Evolutionary conservation across 2,329 filamentous ascomycete genomes (phyloP), one percentile per base, ranked within the genome.

Genomic region (Ophiocordyceps australis): DNA sequence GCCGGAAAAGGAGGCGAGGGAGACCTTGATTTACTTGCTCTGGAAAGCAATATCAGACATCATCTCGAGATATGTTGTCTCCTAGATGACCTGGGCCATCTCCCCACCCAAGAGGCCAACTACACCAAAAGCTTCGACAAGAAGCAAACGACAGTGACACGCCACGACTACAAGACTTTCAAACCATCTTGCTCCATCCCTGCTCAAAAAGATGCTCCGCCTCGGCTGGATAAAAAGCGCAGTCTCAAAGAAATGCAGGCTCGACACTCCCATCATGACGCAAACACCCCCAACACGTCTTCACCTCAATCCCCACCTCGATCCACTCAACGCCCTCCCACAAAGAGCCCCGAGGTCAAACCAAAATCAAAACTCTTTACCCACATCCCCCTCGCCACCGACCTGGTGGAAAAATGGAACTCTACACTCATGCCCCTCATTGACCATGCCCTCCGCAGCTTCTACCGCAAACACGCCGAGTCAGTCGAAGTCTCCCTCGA

Each of bases 401-500:
- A 72, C 9, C 57, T 71, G 3, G 54, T 82, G 3, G 69, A 79
- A 19, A 65, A 72, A 33, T 86, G 78, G 78, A 75, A 83, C 37
- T 59, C 57, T 2, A 62, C 62, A 3, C 50, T 82, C 29, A 78
- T 81, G 55, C 74, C 74, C 2, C 72, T 79, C 32, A 66, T 86
- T 32, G 78, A 81, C 42, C 59, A 68, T 12, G 67, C 79, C 2
- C 59, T 83, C 11, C 66, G 72, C 14, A 63, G 68, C 26, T 80
- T 79, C 31, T 73, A 83, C 38, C 66, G 66, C 34, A 78, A 78
- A 37, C 65, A 80, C 25, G 65, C 72, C 1, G 79, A 86, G 43
- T 80, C 77, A 1, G 70, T 81, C 18, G 78, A 80, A 38, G 81
- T 86, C 21, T 77, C 75, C 8, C 64, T 86, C 2, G 71, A 81